phyloP scores from a whole-genome alignment of 306 rosid genomes.

The Lagenaria siceraria region DNA sequence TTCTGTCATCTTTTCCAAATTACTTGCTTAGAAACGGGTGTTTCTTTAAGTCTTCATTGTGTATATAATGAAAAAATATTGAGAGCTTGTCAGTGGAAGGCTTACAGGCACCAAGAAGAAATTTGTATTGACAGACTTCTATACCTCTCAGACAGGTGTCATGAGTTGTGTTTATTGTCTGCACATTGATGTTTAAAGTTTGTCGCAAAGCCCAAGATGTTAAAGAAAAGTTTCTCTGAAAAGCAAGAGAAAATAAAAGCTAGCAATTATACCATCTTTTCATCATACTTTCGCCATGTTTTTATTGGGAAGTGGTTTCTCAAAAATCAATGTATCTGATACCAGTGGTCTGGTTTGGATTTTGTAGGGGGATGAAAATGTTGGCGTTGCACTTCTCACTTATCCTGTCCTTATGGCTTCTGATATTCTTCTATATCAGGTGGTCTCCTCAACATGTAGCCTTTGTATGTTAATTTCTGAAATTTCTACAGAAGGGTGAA shows the following conservation, averaged over 20 bases:
- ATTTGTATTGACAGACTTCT: not conserved
- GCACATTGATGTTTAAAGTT: not conserved
- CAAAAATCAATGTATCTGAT: not conserved
- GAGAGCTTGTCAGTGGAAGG: not conserved
- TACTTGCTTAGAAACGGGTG: not conserved
- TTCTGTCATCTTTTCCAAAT: slow-evolving; percentile 12
- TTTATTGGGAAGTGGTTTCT: not conserved
- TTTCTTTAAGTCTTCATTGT: not conserved
- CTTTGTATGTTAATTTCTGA: not conserved
- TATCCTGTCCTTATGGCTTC: slow-evolving; percentile 99
- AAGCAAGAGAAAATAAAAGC: not conserved
- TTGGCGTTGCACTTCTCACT: slow-evolving; percentile 90
- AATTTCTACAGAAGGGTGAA: not conserved
- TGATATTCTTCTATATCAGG: slow-evolving; percentile 96
- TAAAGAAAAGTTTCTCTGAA: not conserved
- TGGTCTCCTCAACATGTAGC: slow-evolving; percentile 21
- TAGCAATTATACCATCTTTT: not conserved
- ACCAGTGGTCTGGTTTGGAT: slow-evolving; percentile 15
- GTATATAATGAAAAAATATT: not conserved
- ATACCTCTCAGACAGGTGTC: not conserved
- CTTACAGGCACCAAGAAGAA: not conserved
- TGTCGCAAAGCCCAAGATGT: not conserved
- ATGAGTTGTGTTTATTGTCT: not conserved
- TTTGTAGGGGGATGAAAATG: slow-evolving; percentile 90
- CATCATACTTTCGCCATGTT: not conserved